Base-by-base conservation (phyloP, 176 grass and related monocot species). In the Pontederia crassipes region DNA sequence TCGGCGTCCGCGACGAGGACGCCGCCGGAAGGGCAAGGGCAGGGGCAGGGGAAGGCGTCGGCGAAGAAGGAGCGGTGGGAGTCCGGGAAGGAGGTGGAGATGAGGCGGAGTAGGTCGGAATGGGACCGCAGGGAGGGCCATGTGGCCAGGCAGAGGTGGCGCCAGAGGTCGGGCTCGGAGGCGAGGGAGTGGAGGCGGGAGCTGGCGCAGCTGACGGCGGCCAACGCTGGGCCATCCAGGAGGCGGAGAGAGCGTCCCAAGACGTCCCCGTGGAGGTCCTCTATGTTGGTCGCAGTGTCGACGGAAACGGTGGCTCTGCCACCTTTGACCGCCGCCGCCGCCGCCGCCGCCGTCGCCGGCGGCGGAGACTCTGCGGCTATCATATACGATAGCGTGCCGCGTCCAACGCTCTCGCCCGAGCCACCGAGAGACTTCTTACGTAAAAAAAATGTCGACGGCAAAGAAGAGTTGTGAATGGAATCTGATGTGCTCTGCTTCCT, bases 241-340 rank as follows among this genome's bases (percentile, higher is more conserved):
- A 55, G 71, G 13, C 70, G 64, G 75, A 98, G 77, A 17, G 76
- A 71, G 53, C 81, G 73, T 8, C 57, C 62, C 4, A 98, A 58
- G 17, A 92, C 77, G 81, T 98, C 93, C 5, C 35, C 32, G 0
- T 85, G 93, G 28, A 98, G 69, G 74, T 98, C 87, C 35, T 91
- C 79, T 61, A 97, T 68, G 6, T 8, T 55, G 53, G 78, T 49
- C 11, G 14, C 55, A 24, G 0, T 24, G 4, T 4, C 17, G 17
- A 7, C 54, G 8, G 45, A 8, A 17, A 24, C 8, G 2, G 18
- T 59, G 24, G 12, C 51, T 1, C 13, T 4, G 14, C 14, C 51
- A 54, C 14, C 51, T 16, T 54, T 40, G 32, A 7, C 32, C 32
- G 32, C 32, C 20, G 20, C 20, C 20, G 20, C 20, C 20, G 20